Evolutionary conservation across 306 rosid species (phyloP).

Genomic region (Corylus avellana): DNA sequence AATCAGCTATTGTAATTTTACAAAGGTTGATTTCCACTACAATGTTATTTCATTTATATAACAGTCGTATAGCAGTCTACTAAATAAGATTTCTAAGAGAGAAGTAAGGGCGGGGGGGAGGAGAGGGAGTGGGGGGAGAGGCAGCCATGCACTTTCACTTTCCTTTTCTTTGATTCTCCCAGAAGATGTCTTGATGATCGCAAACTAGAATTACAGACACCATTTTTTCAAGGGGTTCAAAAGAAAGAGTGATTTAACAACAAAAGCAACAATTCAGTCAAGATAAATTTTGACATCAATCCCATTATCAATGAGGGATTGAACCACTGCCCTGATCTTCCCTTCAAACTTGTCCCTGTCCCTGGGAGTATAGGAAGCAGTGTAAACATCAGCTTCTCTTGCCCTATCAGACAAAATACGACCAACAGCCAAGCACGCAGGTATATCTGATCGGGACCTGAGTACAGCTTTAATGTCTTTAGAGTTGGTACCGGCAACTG

Average conservation of each 20-base stretch:
- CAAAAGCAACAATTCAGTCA: slow-evolving; percentile 37
- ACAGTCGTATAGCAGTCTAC: too few species aligned
- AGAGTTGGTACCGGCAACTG: slow-evolving; percentile 97
- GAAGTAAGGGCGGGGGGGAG: background rate
- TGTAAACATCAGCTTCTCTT: slow-evolving; percentile 89
- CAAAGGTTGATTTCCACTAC: too few species aligned
- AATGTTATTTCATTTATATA: too few species aligned
- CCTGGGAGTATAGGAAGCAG: slow-evolving; percentile 81
- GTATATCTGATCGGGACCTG: slow-evolving; percentile 81
- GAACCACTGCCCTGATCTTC: slow-evolving; percentile 94
- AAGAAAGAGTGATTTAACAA: background rate
- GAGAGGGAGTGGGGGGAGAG: too few species aligned
- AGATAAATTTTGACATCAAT: slow-evolving; percentile 89
- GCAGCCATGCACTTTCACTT: background rate
- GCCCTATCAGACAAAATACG: slow-evolving; percentile 81
- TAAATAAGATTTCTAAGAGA: background rate
- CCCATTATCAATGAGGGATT: slow-evolving; percentile 90
- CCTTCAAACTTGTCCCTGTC: slow-evolving; percentile 96
- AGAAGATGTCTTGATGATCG: background rate
- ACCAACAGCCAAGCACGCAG: slow-evolving; percentile 88
- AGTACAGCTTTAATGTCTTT: slow-evolving; percentile 91
- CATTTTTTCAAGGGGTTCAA: background rate
- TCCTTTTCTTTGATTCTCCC: background rate
- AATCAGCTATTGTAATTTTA: too few species aligned
- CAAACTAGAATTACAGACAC: background rate